phyloP scores from a whole-genome alignment of 805 yeast genomes.

The Ogataea paraovalis region DNA sequence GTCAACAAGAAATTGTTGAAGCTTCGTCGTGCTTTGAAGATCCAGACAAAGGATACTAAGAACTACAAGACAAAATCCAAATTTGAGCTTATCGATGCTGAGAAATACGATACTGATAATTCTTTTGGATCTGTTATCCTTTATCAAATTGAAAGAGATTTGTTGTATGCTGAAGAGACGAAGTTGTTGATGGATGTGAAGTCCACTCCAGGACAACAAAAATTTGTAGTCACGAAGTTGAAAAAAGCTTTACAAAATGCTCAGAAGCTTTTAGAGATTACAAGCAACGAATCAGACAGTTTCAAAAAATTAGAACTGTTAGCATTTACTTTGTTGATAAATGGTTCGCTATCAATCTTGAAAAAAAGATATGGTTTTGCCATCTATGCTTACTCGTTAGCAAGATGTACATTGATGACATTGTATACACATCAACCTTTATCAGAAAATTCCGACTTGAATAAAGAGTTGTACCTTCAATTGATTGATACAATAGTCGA shows the following conservation, averaged over 20 bases:
- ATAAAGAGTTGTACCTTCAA: constrained; percentile 47
- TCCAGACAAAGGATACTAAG: constrained; percentile 66
- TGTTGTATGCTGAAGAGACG: constrained; percentile 64
- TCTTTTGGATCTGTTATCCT: constrained; percentile 58
- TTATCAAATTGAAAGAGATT: constrained; percentile 72
- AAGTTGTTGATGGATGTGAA: constrained; percentile 51
- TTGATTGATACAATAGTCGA: constrained; percentile 57
- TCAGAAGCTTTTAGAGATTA: constrained; percentile 39
- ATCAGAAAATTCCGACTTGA: constrained; percentile 11
- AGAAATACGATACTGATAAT: constrained; percentile 47
- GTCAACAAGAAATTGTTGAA: constrained; percentile 56
- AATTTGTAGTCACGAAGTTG: constrained; percentile 58
- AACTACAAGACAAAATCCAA: constrained; percentile 49
- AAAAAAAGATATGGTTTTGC: constrained; percentile 56
- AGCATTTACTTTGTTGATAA: constrained; percentile 33
- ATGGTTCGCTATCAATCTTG: constrained; percentile 42
- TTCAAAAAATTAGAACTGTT: constrained; percentile 29
- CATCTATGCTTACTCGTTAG: constrained; percentile 49
- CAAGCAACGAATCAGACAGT: constrained; percentile 36
- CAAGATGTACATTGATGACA: constrained; percentile 58
- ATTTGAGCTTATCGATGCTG: constrained; percentile 41
- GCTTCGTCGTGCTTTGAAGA: constrained; percentile 58
- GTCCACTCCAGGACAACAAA: constrained; percentile 42
- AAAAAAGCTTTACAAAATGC: constrained; percentile 54
- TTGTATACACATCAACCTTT: constrained; percentile 34